Evolutionary conservation across 2,329 filamentous ascomycete genomes (phyloP).

Genomic region (Proliferodiscus dingleyae): DNA sequence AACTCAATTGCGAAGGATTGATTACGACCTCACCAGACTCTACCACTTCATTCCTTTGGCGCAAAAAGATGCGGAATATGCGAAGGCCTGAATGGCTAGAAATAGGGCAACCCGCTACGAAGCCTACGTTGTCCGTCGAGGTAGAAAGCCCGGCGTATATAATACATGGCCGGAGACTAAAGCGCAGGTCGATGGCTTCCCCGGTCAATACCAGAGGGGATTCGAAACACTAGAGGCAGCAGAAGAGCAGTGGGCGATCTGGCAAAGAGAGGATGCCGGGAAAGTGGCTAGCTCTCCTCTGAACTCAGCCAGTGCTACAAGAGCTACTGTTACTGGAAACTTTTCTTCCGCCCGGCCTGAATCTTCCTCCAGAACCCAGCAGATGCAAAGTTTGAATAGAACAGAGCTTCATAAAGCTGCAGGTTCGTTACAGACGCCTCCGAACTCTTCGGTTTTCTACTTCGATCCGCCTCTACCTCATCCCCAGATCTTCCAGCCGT

Average conservation of each 20-base stretch:
- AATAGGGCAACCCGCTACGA: too few relatives aligned
- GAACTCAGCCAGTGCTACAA: background rate
- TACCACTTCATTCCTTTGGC: too few relatives aligned
- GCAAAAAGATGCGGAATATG: too few relatives aligned
- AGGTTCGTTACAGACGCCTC: background rate
- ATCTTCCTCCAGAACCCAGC: background rate
- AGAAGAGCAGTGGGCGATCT: conserved; percentile 10
- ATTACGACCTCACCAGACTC: too few relatives aligned
- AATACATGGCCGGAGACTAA: conserved; percentile 8
- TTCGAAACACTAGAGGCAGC: conserved; percentile 8
- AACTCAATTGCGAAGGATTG: too few relatives aligned
- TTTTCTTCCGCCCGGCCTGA: background rate
- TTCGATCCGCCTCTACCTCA: background rate
- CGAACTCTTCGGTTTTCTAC: background rate
- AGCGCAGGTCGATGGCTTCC: conserved; percentile 11
- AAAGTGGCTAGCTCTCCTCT: background rate
- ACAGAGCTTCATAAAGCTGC: background rate
- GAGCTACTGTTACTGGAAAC: background rate
- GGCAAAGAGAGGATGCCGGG: background rate
- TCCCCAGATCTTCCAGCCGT: too few relatives aligned
- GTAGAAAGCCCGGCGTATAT: conserved; percentile 13
- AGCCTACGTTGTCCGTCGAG: background rate
- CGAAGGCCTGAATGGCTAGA: too few relatives aligned
- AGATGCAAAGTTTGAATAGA: background rate
- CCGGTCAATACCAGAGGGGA: background rate